A percentile compares a stretch with the other conserved stretches of the same genome.
Conservation (phyloP, 2,329 filamentous ascomycete genomes). For the Colletotrichum agaves region DNA sequence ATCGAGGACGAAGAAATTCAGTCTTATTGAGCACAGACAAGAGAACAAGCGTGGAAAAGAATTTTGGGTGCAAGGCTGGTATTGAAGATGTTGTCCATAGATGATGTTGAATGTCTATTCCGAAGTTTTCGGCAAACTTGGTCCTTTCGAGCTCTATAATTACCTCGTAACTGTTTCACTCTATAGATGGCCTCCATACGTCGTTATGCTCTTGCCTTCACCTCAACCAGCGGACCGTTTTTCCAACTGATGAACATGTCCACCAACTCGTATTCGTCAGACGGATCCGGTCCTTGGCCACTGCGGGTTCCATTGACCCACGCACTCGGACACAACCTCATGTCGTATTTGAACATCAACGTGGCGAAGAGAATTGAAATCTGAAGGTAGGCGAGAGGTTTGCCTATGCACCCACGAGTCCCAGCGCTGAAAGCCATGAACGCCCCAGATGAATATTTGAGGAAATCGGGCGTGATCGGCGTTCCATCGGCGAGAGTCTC, state of each 20-base stretch:
- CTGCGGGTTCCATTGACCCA: conserved; percentile 12
- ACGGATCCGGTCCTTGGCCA: conserved; percentile 8
- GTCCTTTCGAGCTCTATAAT: no score
- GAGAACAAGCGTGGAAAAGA: no score
- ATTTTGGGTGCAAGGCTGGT: no score
- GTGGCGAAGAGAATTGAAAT: conserved; percentile 20
- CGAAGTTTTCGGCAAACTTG: no score
- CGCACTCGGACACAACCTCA: background rate
- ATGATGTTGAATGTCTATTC: no score
- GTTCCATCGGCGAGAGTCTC: conserved; percentile 18
- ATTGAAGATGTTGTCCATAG: no score
- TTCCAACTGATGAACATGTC: conserved; percentile 31
- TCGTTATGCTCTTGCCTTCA: background rate
- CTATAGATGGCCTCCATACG: no score
- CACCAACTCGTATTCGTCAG: conserved; percentile 14
- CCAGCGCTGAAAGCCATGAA: conserved; percentile 29
- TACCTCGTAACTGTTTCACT: no score
- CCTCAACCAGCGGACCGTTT: conserved; percentile 5
- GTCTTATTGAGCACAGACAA: no score
- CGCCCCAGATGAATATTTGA: background rate
- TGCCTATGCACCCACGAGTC: conserved; percentile 22
- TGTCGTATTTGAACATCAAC: conserved; percentile 16
- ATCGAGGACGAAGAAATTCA: no score
- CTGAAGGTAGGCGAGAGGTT: conserved; percentile 17
- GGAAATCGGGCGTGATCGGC: background rate